A percentile compares a stretch with the other conserved stretches of the same genome.
These are phyloP conservation scores for Crithidia brevicula DNA, from an alignment of 208 protist species.

Conservation along the genomic window DNA sequence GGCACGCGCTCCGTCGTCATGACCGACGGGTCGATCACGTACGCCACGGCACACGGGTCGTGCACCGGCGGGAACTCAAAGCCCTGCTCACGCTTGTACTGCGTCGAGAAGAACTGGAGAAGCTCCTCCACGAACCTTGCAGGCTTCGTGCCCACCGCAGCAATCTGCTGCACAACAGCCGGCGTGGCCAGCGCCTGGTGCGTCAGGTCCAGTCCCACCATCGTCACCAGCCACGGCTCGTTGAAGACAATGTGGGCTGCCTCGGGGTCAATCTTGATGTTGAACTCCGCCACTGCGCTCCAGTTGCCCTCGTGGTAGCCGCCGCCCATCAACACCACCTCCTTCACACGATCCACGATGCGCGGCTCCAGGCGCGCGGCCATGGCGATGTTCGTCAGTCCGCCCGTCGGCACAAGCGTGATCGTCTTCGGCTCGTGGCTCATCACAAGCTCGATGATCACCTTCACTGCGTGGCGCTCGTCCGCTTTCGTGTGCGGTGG, in stretches of 20 bases:
- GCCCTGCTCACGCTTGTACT: constrained; percentile 17
- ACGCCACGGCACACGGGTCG: constrained; percentile 81
- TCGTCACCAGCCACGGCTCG: constrained; percentile 61
- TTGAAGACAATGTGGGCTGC: constrained; percentile 82
- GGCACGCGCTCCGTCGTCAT: constrained; percentile 55
- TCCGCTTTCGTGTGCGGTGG: constrained; percentile 39
- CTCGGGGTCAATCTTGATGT: constrained; percentile 77
- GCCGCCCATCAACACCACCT: constrained; percentile 87
- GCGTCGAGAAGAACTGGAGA: constrained; percentile 12
- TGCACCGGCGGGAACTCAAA: constrained; percentile 44
- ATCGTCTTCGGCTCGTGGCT: constrained; percentile 53
- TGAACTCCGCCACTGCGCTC: constrained; percentile 78
- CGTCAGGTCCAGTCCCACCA: constrained; percentile 89
- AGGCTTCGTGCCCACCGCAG: constrained; percentile 2
- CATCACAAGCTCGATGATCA: constrained; percentile 67
- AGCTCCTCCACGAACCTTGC: constrained; percentile 8
- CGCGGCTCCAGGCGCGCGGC: constrained; percentile 67
- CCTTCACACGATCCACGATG: constrained; percentile 67
- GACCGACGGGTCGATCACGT: constrained; percentile 70
- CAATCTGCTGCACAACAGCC: constrained; percentile 36
- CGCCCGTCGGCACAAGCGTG: constrained; percentile 68
- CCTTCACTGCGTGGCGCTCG: constrained; percentile 47
- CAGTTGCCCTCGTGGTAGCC: constrained; percentile 60
- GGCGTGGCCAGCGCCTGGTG: constrained; percentile 69
- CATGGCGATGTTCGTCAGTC: constrained; percentile 88